Percentiles rank a stretch among this genome's conserved stretches.
Conservation (phyloP, 139 green algal species). For the Coccomyxa sp. region DNA sequence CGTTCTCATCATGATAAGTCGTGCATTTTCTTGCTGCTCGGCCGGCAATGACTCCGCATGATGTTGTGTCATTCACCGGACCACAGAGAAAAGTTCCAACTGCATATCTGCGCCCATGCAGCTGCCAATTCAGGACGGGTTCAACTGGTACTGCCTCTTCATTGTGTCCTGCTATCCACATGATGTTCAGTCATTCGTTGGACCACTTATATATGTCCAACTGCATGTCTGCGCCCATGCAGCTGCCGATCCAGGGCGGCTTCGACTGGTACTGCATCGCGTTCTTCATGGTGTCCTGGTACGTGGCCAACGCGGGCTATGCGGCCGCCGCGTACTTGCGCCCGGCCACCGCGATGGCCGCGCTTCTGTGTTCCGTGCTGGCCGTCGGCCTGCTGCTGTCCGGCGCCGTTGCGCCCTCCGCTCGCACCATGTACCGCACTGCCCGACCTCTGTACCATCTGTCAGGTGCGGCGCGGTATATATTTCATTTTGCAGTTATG, state of each 20-base stretch:
- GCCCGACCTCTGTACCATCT: not conserved
- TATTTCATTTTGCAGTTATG: not conserved
- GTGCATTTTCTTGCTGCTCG: too few species aligned
- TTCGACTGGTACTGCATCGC: not conserved
- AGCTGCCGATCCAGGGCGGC: not conserved
- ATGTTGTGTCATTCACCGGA: too few species aligned
- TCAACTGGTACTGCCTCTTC: not conserved
- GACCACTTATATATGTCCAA: too few species aligned
- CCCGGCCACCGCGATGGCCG: not conserved
- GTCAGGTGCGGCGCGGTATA: not conserved
- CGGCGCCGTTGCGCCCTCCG: not conserved
- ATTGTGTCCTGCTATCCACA: not conserved
- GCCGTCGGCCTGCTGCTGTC: not conserved
- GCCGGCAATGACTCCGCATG: too few species aligned
- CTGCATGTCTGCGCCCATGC: not conserved
- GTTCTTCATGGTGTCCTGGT: not conserved
- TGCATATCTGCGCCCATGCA: not conserved
- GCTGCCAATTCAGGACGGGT: not conserved
- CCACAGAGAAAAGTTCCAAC: too few species aligned
- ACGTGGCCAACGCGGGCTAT: not conserved
- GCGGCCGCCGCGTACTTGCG: not conserved
- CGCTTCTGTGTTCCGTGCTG: not conserved
- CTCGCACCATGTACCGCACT: not conserved
- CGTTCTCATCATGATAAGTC: too few species aligned
- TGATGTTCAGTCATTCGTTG: too few species aligned